Evolutionary conservation across 2,329 filamentous ascomycete species (phyloP).

Genomic region (Alternaria sp.): DNA sequence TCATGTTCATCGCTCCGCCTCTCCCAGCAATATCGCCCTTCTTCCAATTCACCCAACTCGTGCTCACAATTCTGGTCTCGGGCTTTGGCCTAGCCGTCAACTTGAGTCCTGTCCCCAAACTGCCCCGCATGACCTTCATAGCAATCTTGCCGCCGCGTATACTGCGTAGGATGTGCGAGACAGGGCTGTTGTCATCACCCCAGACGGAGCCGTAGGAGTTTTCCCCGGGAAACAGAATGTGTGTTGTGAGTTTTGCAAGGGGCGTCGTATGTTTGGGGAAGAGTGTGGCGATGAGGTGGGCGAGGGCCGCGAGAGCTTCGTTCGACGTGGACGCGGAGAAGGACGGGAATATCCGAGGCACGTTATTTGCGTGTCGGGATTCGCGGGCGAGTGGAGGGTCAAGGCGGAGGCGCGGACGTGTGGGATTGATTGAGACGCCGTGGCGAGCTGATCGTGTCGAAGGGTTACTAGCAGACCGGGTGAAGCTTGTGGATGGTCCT

Average conservation of each 20-base stretch:
- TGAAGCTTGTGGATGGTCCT: constrained; percentile 8
- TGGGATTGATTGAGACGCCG: constrained; percentile 7
- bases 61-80: constrained; percentile 30
- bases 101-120: constrained; percentile 23
- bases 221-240: constrained; percentile 52
- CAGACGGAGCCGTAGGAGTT: constrained; percentile 51
- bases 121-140: constrained; percentile 30
- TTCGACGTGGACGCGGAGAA: constrained; percentile 24
- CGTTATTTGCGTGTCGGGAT: neutral
- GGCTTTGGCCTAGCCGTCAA: constrained; percentile 26
- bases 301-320: constrained; percentile 40
- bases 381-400: constrained; percentile 11
- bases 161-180: constrained; percentile 49
- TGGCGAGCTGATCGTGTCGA: constrained; percentile 4
- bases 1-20: neutral
- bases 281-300: constrained; percentile 42
- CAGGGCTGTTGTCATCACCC: constrained; percentile 49
- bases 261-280: constrained; percentile 34
- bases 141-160: constrained; percentile 50
- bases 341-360: constrained; percentile 15
- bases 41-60: constrained; percentile 37
- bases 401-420: constrained; percentile 30
- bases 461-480: neutral
- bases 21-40: constrained; percentile 1
- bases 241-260: constrained; percentile 46